phyloP scores from a whole-genome alignment of 164 flowering plant genomes.

The Chimonanthus salicifolius region DNA sequence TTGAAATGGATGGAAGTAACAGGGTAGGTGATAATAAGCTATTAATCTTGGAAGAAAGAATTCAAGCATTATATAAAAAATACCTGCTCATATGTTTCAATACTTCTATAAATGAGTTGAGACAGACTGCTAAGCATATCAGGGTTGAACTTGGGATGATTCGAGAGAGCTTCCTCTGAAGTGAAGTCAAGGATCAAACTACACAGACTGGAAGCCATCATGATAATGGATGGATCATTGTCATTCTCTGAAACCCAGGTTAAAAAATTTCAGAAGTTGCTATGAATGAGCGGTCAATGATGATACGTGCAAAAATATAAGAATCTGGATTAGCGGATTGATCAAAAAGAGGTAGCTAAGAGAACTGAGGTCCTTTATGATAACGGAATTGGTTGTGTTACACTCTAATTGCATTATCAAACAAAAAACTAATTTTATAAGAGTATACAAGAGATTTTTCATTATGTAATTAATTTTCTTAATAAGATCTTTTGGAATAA shows the following conservation, averaged over 20 bases:
- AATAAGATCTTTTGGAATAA: too few species aligned
- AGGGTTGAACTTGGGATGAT: slow-evolving; percentile 35
- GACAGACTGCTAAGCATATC: slow-evolving; percentile 34
- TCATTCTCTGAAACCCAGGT: slow-evolving; percentile 31
- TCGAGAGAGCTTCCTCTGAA: slow-evolving; percentile 67
- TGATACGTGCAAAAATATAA: background rate
- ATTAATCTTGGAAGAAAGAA: background rate
- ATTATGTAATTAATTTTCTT: too few species aligned
- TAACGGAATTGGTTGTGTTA: too few species aligned
- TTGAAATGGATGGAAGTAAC: background rate
- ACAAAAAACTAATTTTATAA: too few species aligned
- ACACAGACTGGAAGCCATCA: slow-evolving; percentile 87
- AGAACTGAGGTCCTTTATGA: too few species aligned
- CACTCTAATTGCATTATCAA: too few species aligned
- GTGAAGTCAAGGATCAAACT: slow-evolving; percentile 59
- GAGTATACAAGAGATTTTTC: too few species aligned
- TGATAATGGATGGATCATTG: slow-evolving; percentile 43
- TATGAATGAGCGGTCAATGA: background rate
- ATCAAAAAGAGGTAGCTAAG: too few species aligned
- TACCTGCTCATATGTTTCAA: slow-evolving; percentile 53
- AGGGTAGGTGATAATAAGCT: background rate
- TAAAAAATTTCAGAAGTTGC: slow-evolving; percentile 1
- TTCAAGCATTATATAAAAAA: background rate
- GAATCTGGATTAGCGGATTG: too few species aligned
- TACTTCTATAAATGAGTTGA: slow-evolving; percentile 55